Percentiles rank a stretch among this genome's conserved stretches.
These are phyloP conservation scores for Calonectria montana DNA, from an alignment of 2,329 filamentous ascomycete species.

Conservation along the genomic window DNA sequence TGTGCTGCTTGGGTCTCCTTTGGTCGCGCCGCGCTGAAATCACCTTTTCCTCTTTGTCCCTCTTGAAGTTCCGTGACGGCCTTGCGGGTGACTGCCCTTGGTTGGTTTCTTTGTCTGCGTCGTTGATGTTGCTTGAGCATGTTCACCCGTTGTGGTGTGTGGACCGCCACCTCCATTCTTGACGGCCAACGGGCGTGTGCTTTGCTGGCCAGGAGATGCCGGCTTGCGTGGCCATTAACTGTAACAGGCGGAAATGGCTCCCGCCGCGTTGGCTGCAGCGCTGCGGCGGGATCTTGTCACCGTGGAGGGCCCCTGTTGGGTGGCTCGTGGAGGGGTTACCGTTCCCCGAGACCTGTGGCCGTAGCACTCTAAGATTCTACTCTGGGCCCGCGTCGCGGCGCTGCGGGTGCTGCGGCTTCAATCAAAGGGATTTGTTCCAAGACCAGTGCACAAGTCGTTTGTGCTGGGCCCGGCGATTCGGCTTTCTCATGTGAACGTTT, in stretches of 20 bases:
- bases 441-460: background rate
- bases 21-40: too few relatives aligned
- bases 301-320: too few relatives aligned
- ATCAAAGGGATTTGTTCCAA: background rate
- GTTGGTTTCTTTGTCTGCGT: background rate
- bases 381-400: background rate
- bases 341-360: too few relatives aligned
- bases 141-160: background rate
- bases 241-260: too few relatives aligned
- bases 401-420: background rate
- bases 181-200: background rate
- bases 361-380: background rate
- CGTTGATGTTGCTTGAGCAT: too few relatives aligned
- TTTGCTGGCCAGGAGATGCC: too few relatives aligned
- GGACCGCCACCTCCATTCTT: background rate
- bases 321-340: too few relatives aligned
- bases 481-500: background rate
- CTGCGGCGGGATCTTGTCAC: too few relatives aligned
- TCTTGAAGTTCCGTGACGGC: background rate
- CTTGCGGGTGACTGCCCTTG: background rate
- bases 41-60: background rate
- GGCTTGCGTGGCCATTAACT: too few relatives aligned
- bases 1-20: too few relatives aligned
- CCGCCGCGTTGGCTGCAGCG: too few relatives aligned
- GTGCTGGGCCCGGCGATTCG: background rate